A percentile compares a stretch with the other conserved stretches of the same genome.
phyloP scores from a whole-genome alignment of 2,329 filamentous ascomycete species.

The Davidsoniella neocaledoniae region DNA sequence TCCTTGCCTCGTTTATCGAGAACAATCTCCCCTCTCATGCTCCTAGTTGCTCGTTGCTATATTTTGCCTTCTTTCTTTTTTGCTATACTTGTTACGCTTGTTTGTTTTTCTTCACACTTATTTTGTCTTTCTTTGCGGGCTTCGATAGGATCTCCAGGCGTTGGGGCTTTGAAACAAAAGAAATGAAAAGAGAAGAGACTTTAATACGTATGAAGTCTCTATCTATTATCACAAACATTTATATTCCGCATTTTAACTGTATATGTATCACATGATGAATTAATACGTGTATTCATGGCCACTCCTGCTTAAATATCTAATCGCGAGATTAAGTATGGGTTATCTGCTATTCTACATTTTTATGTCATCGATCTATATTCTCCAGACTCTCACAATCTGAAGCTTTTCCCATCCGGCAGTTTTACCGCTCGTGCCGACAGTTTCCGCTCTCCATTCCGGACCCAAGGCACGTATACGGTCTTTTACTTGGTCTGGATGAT shows the following conservation, averaged over 20 bases:
- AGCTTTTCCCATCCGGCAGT: slow-evolving; percentile 90
- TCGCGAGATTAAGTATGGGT: neutral
- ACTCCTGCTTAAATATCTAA: too few species aligned
- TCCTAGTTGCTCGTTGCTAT: neutral
- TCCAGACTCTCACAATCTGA: slow-evolving; percentile 76
- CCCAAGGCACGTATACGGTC: slow-evolving; percentile 37
- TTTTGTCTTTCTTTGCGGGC: neutral
- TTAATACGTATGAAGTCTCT: slow-evolving; percentile 5
- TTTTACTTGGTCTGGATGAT: slow-evolving; percentile 63
- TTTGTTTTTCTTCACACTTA: neutral
- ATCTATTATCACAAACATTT: too few species aligned
- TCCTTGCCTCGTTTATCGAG: neutral
- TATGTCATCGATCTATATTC: slow-evolving; percentile 20
- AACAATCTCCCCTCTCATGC: too few species aligned
- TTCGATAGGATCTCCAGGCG: slow-evolving; percentile 8
- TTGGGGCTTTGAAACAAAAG: slow-evolving; percentile 18
- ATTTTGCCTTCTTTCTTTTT: slow-evolving; percentile 6
- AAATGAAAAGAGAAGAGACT: slow-evolving; percentile 19
- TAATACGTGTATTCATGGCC: too few species aligned
- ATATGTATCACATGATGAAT: too few species aligned
- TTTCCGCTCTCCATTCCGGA: slow-evolving; percentile 52
- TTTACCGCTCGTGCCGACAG: slow-evolving; percentile 67
- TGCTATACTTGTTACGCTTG: neutral
- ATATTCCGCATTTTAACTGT: too few species aligned
- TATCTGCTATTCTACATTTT: neutral